These are phyloP conservation scores for Pyrrhoderma noxium DNA, from an alignment of 1,284 basidiomycete genomes.

Conservation along the genomic window DNA sequence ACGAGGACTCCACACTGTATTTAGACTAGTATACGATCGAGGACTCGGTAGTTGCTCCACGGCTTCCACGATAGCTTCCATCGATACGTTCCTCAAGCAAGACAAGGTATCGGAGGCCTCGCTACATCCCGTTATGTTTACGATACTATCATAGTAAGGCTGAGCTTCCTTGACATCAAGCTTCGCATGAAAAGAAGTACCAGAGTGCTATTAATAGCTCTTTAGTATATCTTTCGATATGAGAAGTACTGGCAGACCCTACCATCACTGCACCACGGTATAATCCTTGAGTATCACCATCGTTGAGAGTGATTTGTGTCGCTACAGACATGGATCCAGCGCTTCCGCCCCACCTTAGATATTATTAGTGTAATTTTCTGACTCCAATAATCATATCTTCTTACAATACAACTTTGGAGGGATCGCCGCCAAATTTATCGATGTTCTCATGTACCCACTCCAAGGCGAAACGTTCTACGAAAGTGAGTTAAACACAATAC, in stretches of 20 bases:
- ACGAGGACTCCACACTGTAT: constrained; percentile 17
- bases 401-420: constrained; percentile 31
- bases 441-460: constrained; percentile 43
- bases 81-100: constrained; percentile 14
- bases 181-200: neutral
- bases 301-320: constrained; percentile 49
- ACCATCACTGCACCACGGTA: constrained; percentile 19
- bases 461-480: constrained; percentile 33
- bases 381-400: too few relatives aligned
- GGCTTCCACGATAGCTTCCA: constrained; percentile 15
- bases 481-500: too few relatives aligned
- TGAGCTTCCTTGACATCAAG: constrained; percentile 18
- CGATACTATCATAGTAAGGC: constrained; percentile 20
- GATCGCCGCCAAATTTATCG: constrained; percentile 36
- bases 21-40: constrained; percentile 15
- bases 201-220: too few relatives aligned
- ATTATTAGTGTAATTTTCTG: too few relatives aligned
- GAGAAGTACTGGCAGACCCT: too few relatives aligned
- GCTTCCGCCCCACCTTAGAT: constrained; percentile 47
- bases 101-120: constrained; percentile 15
- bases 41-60: constrained; percentile 15
- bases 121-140: constrained; percentile 17
- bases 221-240: too few relatives aligned
- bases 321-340: constrained; percentile 51
- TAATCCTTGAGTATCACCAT: constrained; percentile 28